A percentile compares a stretch with the other conserved stretches of the same genome.
phyloP scores from a whole-genome alignment of 1,284 basidiomycete species.

The Polyporus tsugae region DNA sequence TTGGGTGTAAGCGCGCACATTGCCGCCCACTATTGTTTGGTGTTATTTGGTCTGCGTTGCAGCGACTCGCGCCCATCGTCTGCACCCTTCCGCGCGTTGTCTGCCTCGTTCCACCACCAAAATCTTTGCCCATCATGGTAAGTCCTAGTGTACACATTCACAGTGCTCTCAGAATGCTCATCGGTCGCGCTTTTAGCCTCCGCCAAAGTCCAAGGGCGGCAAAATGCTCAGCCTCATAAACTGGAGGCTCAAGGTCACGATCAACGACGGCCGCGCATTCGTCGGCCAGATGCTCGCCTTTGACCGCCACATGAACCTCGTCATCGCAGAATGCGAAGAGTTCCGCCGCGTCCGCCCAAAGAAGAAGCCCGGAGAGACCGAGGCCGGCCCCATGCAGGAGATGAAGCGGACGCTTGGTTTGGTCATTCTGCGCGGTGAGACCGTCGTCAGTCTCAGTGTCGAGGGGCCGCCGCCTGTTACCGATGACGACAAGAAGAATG shows the following conservation, averaged over 20 bases:
- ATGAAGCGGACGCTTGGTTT: conserved; percentile 96
- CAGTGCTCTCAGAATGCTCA: background rate
- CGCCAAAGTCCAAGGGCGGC: conserved; percentile 95
- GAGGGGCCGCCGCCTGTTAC: conserved; percentile 95
- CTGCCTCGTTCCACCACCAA: conserved; percentile 36
- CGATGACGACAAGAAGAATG: conserved; percentile 89
- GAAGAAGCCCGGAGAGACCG: conserved; percentile 80
- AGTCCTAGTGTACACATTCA: conserved; percentile 31
- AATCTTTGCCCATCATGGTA: conserved; percentile 67
- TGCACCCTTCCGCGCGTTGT: conserved; percentile 36
- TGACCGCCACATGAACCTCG: conserved; percentile 99
- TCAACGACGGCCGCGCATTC: conserved; percentile 96
- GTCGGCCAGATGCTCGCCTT: conserved; percentile 99
- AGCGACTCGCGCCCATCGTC: conserved; percentile 31
- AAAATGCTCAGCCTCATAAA: conserved; percentile 99
- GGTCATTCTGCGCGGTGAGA: conserved; percentile 96
- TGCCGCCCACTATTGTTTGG: conserved; percentile 32
- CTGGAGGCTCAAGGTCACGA: conserved; percentile 96
- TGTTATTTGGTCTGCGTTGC: conserved; percentile 34
- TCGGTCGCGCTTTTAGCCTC: conserved; percentile 59
- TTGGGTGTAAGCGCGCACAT: background rate
- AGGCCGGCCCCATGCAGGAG: conserved; percentile 87
- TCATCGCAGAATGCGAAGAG: conserved; percentile 97
- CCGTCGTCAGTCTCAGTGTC: conserved; percentile 93
- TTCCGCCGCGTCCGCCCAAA: conserved; percentile 90